Conservation (phyloP, 1,139 yeast genomes). For the Nakaseomyces delphensis region DNA sequence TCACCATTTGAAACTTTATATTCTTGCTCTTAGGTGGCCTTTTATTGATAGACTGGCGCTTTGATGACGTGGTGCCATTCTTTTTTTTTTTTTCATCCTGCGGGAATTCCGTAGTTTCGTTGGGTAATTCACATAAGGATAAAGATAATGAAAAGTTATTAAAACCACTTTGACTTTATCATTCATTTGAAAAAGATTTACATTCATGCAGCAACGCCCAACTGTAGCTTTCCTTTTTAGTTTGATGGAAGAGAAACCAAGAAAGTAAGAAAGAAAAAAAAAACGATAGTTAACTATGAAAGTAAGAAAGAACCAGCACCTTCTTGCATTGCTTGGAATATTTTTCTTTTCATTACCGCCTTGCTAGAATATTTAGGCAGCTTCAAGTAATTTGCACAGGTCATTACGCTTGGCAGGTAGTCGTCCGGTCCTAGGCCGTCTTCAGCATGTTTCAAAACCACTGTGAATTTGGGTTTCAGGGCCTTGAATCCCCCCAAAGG, state of each 20-base stretch:
- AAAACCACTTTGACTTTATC: too few relatives aligned
- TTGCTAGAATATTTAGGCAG: constrained; percentile 70
- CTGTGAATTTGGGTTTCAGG: constrained; percentile 74
- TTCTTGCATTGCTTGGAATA: constrained; percentile 67
- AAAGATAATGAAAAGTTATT: too few relatives aligned
- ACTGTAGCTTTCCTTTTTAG: too few relatives aligned
- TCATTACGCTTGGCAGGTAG: constrained; percentile 94
- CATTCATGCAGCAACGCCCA: too few relatives aligned
- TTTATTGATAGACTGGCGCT: not conserved
- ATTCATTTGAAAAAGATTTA: too few relatives aligned
- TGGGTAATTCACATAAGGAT: too few relatives aligned
- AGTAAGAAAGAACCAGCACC: constrained; percentile 86
- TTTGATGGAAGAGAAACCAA: too few relatives aligned
- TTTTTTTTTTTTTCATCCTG: not conserved
- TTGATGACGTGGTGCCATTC: not conserved
- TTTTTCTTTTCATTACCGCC: constrained; percentile 48
- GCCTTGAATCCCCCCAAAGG: constrained; percentile 93
- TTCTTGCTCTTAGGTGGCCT: not conserved
- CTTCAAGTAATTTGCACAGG: constrained; percentile 91
- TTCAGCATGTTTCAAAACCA: constrained; percentile 75
- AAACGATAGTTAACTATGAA: constrained; percentile 37
- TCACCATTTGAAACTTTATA: not conserved
- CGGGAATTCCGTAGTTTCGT: not conserved
- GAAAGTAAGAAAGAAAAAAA: constrained; percentile 8
- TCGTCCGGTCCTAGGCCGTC: constrained; percentile 62